These are phyloP conservation scores for Trametes cinnabarina DNA, from an alignment of 768 basidiomycete species.

Conservation along the genomic window DNA sequence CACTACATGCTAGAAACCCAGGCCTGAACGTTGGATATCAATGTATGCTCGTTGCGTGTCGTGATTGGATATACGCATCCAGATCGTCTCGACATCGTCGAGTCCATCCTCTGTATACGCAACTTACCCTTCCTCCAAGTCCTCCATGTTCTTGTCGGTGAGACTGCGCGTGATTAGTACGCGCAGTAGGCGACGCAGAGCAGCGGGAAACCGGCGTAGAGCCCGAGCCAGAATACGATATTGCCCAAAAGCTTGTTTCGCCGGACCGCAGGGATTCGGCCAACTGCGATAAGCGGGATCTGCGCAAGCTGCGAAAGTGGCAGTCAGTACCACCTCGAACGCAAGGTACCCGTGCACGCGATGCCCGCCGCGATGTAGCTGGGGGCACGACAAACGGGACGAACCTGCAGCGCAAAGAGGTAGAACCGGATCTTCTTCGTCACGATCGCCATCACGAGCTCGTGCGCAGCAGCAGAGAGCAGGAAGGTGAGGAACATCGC, in stretches of 20 bases:
- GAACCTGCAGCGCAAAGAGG: constrained; percentile 72
- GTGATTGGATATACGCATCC: no score
- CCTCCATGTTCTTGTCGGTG: no score
- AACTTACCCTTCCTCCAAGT: no score
- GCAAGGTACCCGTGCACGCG: no score
- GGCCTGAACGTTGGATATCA: no score
- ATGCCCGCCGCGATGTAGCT: no score
- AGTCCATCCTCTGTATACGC: no score
- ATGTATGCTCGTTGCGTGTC: no score
- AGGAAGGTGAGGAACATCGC: constrained; percentile 95
- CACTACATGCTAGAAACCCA: no score
- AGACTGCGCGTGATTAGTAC: no score
- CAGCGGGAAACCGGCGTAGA: constrained; percentile 90
- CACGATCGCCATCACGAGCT: constrained; percentile 95
- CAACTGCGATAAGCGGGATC: constrained; percentile 85
- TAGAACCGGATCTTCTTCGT: constrained; percentile 91
- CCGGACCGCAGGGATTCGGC: constrained; percentile 73
- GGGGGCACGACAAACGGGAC: constrained; percentile 15
- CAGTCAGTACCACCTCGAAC: no score
- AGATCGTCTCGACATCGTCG: no score
- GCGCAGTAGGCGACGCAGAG: constrained; percentile 77
- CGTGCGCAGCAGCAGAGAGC: constrained; percentile 85
- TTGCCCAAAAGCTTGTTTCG: constrained; percentile 81
- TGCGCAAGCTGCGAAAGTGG: constrained; percentile 89
- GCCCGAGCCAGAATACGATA: constrained; percentile 90